Conservation (phyloP, 306 rosid genomes). For the Albizia julibrissin region DNA sequence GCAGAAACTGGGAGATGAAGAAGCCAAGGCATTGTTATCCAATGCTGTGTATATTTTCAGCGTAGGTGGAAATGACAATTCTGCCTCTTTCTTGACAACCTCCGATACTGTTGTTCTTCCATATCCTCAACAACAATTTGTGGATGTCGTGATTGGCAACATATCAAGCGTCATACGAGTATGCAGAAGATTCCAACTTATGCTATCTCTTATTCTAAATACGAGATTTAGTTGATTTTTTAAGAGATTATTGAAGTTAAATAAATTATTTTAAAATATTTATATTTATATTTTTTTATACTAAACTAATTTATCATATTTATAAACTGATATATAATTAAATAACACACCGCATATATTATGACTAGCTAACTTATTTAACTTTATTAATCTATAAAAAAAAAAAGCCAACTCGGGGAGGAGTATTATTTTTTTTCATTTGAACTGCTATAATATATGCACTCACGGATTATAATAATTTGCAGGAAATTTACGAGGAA, state of each 20-base stretch:
- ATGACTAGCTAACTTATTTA: too few species aligned
- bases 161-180: conserved; percentile 40
- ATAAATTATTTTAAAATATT: too few species aligned
- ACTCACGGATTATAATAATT: background rate
- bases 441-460: background rate
- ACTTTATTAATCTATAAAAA: too few species aligned
- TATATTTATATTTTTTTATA: too few species aligned
- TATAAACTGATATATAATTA: too few species aligned
- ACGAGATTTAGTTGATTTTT: too few species aligned
- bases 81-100: conserved; percentile 5
- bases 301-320: fast-evolving
- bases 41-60: background rate
- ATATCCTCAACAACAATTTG: conserved; percentile 33
- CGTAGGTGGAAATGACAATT: conserved; percentile 42
- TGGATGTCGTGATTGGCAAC: conserved; percentile 46
- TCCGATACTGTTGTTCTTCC: conserved; percentile 1
- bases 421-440: background rate
- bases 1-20: conserved; percentile 37
- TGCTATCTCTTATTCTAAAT: too few species aligned
- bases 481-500: conserved; percentile 45
- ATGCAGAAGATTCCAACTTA: conserved; percentile 10
- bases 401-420: too few species aligned
- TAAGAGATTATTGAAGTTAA: too few species aligned
- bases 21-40: background rate
- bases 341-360: too few species aligned